Evolutionary conservation across 2,329 filamentous ascomycete genomes (phyloP), one percentile per base, ranked within the genome.

Genomic region (Cercospora sp.): DNA sequence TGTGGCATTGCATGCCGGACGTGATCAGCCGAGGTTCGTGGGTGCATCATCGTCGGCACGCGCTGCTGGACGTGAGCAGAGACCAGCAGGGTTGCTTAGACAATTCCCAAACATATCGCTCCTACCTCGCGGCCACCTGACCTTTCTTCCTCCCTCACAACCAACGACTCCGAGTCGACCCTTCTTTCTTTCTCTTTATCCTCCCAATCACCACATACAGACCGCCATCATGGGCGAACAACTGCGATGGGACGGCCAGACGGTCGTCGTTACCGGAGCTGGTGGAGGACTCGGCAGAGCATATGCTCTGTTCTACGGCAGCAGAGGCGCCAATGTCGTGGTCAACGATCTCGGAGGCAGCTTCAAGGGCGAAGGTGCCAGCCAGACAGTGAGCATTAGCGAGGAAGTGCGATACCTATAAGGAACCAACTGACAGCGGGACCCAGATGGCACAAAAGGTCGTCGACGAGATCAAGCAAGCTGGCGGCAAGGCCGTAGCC

Each of bases 291-390:
- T 95, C 66, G 92, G 92, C 72, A 92, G 90, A 81, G 89, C 90
- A 79, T 96, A 96, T 82, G 90, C 91, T 74, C 84, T 90, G 69
- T 98, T 97, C 85, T 98, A 96, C 79, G 95, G 87, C 67, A 93
- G 92, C 66, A 89, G 94, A 78, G 95, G 95, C 77, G 95, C 93
- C 75, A 96, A 91, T 81, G 91, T 96, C 75, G 94, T 99, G 59
- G 95, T 99, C 76, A 99, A 99, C 81, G 95, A 99, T 79, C 87
- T 98, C 62, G 95, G 95, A 70, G 92, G 88, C 61, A 95, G 93
- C 58, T 94, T 95, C 86, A 94, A 95, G 82, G 94, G 95, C 74
- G 93, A 97, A 83, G 94, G 94, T 68, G 94, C 91, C 51, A 89
- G 88, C 80, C 96, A 93, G 88, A 68, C 71, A 6, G 71, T 73